A percentile compares a stretch with the other conserved stretches of the same genome.
phyloP scores from a whole-genome alignment of 2,329 filamentous ascomycete species.

The Gremmenia infestans region DNA sequence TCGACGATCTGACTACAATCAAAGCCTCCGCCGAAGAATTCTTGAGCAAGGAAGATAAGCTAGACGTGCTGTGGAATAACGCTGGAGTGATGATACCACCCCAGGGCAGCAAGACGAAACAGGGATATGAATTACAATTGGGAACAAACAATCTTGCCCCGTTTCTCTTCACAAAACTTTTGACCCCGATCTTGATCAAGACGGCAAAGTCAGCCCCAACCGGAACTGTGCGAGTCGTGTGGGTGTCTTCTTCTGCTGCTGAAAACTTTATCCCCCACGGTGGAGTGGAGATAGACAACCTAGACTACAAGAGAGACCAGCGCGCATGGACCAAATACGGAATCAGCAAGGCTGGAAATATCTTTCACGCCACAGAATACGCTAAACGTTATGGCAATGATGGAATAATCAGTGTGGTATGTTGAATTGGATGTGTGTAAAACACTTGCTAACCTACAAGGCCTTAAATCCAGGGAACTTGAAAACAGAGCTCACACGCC shows the following conservation, averaged over 20 bases:
- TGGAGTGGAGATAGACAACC: slow-evolving; percentile 24
- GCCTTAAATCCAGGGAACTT: slow-evolving; percentile 29
- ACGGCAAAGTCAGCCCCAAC: slow-evolving; percentile 27
- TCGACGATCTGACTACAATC: slow-evolving; percentile 36
- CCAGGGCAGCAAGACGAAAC: slow-evolving; percentile 29
- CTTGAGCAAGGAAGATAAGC: slow-evolving; percentile 30
- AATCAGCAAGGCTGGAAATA: slow-evolving; percentile 26
- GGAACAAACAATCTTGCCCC: slow-evolving; percentile 36
- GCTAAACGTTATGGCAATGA: slow-evolving; percentile 18
- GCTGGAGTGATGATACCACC: slow-evolving; percentile 37
- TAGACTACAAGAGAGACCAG: slow-evolving; percentile 23
- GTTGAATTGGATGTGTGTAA: neutral
- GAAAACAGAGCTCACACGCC: slow-evolving; percentile 18
- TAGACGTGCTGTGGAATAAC: slow-evolving; percentile 39
- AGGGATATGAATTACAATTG: slow-evolving; percentile 35
- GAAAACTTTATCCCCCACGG: slow-evolving; percentile 17
- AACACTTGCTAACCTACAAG: slow-evolving; percentile 7
- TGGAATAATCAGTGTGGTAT: slow-evolving; percentile 26
- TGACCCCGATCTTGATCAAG: slow-evolving; percentile 31
- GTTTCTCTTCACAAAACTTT: slow-evolving; percentile 36
- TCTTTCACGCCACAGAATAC: slow-evolving; percentile 22
- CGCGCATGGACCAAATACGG: slow-evolving; percentile 19
- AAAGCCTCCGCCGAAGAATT: slow-evolving; percentile 36
- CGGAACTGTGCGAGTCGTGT: slow-evolving; percentile 32
- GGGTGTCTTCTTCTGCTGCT: slow-evolving; percentile 30